These are phyloP conservation scores for Aspergillus saccharolyticus DNA, from an alignment of 495 filamentous ascomycete genomes.

Conservation along the genomic window DNA sequence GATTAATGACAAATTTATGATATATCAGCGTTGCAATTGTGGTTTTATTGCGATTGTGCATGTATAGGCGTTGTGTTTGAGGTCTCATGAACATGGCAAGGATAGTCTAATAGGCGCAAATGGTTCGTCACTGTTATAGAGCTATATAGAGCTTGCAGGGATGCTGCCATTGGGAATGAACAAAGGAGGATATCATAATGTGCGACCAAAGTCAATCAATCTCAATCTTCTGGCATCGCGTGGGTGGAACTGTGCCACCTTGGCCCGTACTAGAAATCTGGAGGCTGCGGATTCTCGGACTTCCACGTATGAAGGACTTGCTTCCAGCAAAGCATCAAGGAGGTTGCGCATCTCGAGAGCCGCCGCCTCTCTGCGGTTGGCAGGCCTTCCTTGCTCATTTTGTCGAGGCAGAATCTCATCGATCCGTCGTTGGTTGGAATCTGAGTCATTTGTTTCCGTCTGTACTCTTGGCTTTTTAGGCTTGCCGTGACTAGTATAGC, in stretches of 20 bases:
- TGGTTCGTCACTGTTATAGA: neutral
- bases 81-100: neutral
- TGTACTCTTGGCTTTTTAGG: conserved; percentile 53
- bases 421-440: conserved; percentile 59
- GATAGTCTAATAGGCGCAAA: neutral
- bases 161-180: neutral
- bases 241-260: conserved; percentile 82
- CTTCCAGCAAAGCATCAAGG: conserved; percentile 59
- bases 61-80: conserved; percentile 16
- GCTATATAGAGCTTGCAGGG: conserved; percentile 3
- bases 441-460: conserved; percentile 37
- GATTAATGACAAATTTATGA: conserved; percentile 19
- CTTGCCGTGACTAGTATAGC: conserved; percentile 68
- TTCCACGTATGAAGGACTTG: conserved; percentile 59
- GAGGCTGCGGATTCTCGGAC: conserved; percentile 75
- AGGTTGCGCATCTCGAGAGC: conserved; percentile 62
- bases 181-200: conserved; percentile 53
- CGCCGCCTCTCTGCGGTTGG: conserved; percentile 60
- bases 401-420: conserved; percentile 64
- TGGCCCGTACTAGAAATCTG: conserved; percentile 77
- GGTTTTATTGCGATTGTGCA: conserved; percentile 18
- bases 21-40: conserved; percentile 15
- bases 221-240: conserved; percentile 70
- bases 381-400: conserved; percentile 21
- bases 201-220: conserved; percentile 79